Evolutionary conservation across 768 basidiomycete species (phyloP), one percentile per base, ranked within the genome.

Genomic region (Boletus coccyginus): DNA sequence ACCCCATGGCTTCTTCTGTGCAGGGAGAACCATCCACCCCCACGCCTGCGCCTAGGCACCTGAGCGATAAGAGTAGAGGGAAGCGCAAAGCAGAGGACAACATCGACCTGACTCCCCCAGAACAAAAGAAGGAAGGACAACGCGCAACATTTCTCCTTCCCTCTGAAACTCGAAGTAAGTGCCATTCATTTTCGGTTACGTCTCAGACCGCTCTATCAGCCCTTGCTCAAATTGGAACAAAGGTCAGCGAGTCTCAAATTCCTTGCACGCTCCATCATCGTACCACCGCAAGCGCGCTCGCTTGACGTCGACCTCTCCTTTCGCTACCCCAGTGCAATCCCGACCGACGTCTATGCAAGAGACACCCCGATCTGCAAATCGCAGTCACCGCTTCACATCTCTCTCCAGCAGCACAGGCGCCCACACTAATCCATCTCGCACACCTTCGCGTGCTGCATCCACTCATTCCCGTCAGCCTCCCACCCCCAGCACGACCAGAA

Each of bases 31-130:
- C 73, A n/a, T 63, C 67, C 41, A 74, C 71, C 51, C 72, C 65
- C 40, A 67, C 72, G 44, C 66, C 75, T 53, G 67, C 63, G 57
- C 49, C 67, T 52, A 70, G 73, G 57, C 62, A 62, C 41, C 56
- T 62, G 4, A 70, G 73, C 51, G 70, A 77, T 55, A 71, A 68
- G 56, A 66, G 70, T 35, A 82, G 77, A 62, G 85, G 85, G 8
- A 90, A 90, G 69, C 76, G 88, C 57, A 90, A 90, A 66, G 87
- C 86, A 7, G 86, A 87, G 43, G 88, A 89, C 58, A 79, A 88
- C 60, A 74, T 83, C n/a, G 86, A 85, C 57, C 73, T 79, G 33
- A 87, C 88, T 3, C 86, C 87, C 35, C 85, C 87, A 8, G 86
- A 87, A 64, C 81, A 77, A 54, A 75, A 76, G 56, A 81, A 78